Conservation (phyloP, 495 filamentous ascomycete species). For the Geoglossum glabrum region DNA sequence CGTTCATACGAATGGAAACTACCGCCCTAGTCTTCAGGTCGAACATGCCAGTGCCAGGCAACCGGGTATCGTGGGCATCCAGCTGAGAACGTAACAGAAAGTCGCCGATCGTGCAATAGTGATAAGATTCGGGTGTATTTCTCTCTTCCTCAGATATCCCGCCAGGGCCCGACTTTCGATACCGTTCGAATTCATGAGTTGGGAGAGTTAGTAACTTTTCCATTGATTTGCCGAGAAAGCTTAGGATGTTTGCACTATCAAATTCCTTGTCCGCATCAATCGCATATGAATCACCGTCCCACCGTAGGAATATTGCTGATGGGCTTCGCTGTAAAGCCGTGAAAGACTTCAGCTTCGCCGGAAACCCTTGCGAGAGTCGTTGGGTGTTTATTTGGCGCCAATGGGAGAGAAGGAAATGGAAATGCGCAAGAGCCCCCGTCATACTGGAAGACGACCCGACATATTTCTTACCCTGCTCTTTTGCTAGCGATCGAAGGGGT, state of each 20-base stretch:
- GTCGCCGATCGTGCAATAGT: conserved; percentile 76
- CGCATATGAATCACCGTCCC: conserved; percentile 73
- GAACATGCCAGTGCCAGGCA: conserved; percentile 89
- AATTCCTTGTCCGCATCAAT: conserved; percentile 95
- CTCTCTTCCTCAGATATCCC: conserved; percentile 44
- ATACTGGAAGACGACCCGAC: conserved; percentile 92
- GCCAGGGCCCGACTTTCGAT: conserved; percentile 43
- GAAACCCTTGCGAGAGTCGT: conserved; percentile 46
- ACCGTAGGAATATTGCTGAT: conserved; percentile 64
- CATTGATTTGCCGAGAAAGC: conserved; percentile 82
- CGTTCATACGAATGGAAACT: conserved; percentile 72
- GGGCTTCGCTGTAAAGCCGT: conserved; percentile 51
- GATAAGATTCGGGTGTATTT: conserved; percentile 50
- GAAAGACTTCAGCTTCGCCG: conserved; percentile 36
- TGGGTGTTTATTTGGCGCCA: conserved; percentile 53
- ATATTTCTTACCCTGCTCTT: conserved; percentile 54
- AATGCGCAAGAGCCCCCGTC: conserved; percentile 71
- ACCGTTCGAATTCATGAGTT: conserved; percentile 65
- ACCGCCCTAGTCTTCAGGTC: conserved; percentile 93
- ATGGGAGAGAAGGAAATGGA: conserved; percentile 74
- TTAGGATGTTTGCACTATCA: conserved; percentile 67
- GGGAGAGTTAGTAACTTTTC: conserved; percentile 83
- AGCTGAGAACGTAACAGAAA: conserved; percentile 93
- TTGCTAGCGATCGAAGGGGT: conserved; percentile 43
- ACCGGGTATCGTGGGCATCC: conserved; percentile 67